Evolutionary conservation across 257 asterid species (phyloP), one percentile per base, ranked within the genome.

Genomic region (Nicotiana paniculata): DNA sequence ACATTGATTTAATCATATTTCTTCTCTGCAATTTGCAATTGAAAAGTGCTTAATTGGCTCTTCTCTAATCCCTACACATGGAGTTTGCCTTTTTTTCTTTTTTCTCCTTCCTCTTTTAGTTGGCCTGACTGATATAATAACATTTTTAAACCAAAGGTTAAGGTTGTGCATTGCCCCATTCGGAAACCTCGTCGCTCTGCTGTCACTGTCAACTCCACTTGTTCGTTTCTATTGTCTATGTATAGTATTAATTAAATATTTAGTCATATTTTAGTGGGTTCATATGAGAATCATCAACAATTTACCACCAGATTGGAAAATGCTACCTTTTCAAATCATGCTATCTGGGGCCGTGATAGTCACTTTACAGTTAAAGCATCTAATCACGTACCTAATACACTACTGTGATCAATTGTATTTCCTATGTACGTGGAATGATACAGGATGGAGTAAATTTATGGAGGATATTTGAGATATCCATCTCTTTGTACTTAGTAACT

Each of bases 181-280:
- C 69, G 85, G 91, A 82, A 90, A 89, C 86, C 86, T 82, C 78
- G 83, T 72, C 33, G 21, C 54, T 57, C 59, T 12, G 24, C 46
- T 74, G 43, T 48, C 62, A 6, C 57, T 32, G 8, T 63, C 77
- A 79, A 48, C 59, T 85, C 77, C 84, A 65, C 74, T 81, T 35
- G n/a, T 66, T 82, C 26, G 75, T 30, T 35, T 58, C 79, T 83
- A 85, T 79, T 26, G 62, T 37, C 24, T 17, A 3, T 63, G 8
- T 17, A 9, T 69, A 69, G 51, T 37, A 37, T 32, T 69, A 69
- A 68, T 69, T 37, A n/a, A 37, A 69, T 69, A 39, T 9, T 37
- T 11, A 24, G 15, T 7, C 30, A 11, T 24, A 74, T 18, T 74
- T 46, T 48, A 74, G 79, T 46, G 61, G 62, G 62, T 48, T 3